These are phyloP conservation scores for Bombardia bombarda DNA, from an alignment of 495 filamentous ascomycete genomes.

Conservation along the genomic window DNA sequence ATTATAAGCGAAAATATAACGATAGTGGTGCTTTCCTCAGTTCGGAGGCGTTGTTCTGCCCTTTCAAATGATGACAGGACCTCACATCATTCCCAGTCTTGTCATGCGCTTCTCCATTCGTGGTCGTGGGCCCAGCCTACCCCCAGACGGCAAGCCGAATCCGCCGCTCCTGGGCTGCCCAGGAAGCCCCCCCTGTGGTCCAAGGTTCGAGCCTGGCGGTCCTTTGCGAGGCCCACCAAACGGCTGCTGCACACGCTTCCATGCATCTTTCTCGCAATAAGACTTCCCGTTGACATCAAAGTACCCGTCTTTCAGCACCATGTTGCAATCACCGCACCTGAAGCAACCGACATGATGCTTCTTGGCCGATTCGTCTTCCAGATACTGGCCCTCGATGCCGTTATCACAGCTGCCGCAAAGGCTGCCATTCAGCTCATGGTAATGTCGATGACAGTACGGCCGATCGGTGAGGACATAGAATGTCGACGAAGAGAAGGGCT, in stretches of 20 bases:
- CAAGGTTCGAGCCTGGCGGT: conserved; percentile 2
- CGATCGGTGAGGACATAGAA: conserved; percentile 87
- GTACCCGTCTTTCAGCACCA: conserved; percentile 55
- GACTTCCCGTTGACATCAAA: conserved; percentile 44
- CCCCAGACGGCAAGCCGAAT: conserved; percentile 8
- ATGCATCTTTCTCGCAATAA: conserved; percentile 85
- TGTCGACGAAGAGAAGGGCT: conserved; percentile 77
- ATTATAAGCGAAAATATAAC: too few species aligned
- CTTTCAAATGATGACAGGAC: neutral
- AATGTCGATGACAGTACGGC: conserved; percentile 88
- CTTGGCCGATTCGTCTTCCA: conserved; percentile 69
- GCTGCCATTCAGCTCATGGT: conserved; percentile 84
- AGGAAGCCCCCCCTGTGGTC: conserved; percentile 4
- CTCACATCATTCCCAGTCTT: conserved; percentile 76
- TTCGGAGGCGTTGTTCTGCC: too few species aligned
- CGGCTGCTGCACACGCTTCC: conserved; percentile 40
- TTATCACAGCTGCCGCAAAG: conserved; percentile 69
- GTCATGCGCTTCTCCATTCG: conserved; percentile 71
- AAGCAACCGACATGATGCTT: conserved; percentile 89
- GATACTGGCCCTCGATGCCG: conserved; percentile 90
- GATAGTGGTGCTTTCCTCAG: too few species aligned
- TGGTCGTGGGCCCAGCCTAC: conserved; percentile 19
- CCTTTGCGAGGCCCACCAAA: conserved; percentile 8
- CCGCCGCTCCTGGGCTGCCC: conserved; percentile 8
- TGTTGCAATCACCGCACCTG: conserved; percentile 60